Evolutionary conservation across 768 basidiomycete species (phyloP).

Genomic region (Suillus bovinus): DNA sequence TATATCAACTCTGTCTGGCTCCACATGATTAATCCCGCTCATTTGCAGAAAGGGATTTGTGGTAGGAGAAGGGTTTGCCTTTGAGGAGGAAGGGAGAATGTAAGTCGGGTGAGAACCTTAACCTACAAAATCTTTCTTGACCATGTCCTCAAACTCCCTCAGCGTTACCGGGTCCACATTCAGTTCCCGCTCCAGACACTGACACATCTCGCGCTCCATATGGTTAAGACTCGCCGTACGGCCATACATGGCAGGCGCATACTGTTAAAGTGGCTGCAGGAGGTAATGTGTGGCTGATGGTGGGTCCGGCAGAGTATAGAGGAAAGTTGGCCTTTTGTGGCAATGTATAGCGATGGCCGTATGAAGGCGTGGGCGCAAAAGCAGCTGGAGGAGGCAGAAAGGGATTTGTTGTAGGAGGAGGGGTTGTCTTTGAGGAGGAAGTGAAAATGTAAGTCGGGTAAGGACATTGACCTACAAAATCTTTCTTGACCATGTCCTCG

Average conservation of each 20-base stretch:
- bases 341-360: too few relatives aligned
- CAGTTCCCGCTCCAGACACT: constrained; percentile 91
- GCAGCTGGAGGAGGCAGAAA: too few relatives aligned
- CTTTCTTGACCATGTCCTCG: constrained; percentile 56
- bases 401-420: constrained; percentile 32
- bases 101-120: constrained; percentile 63
- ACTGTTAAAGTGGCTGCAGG: too few relatives aligned
- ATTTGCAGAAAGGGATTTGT: constrained; percentile 36
- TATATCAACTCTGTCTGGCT: too few relatives aligned
- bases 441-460: constrained; percentile 67
- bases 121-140: constrained; percentile 60
- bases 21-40: too few relatives aligned
- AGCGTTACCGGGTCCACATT: constrained; percentile 69
- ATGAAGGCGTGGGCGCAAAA: too few relatives aligned
- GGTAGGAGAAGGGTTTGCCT: constrained; percentile 45
- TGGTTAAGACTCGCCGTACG: too few relatives aligned
- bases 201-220: constrained; percentile 75
- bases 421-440: constrained; percentile 61
- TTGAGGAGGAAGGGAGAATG: constrained; percentile 59
- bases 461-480: constrained; percentile 55
- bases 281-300: too few relatives aligned
- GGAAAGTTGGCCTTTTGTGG: too few relatives aligned
- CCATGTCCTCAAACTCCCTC: constrained; percentile 57
- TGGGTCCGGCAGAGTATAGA: too few relatives aligned
- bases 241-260: too few relatives aligned